Base-by-base conservation (phyloP, 495 filamentous ascomycete species). In the Penicillium paxilli region DNA sequence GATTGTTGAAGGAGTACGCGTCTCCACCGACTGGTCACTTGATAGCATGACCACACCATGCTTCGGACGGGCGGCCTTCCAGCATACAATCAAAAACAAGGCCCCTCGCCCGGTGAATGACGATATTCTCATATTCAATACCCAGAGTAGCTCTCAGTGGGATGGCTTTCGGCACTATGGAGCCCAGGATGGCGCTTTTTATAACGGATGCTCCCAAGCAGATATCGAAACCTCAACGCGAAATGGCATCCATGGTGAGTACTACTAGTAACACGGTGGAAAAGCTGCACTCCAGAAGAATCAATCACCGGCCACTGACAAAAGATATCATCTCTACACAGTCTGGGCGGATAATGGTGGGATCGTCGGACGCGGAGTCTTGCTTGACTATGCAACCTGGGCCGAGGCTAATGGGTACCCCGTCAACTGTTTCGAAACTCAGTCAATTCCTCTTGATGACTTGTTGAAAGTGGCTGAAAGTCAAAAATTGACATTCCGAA, bases 81-180 rank as follows among this genome's bases (percentile, higher is more conserved):
- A 67, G 16, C 71, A 78, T 47, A 44, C 54, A 0, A 62, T 78
- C 24, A 63, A 58, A 28, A 69, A 73, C 35, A 75, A 74, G 58
- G 57, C 62, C 7, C 73, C 74, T n/a, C 60, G 68, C 42, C 57
- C 58, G 2, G 76, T 84, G 26, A 85, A 85, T 51, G 83, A 86
- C 58, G 83, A 86, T 64, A 60, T 80, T 19, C 75, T 82, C 74
- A 75, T 71, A 11, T 82, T 88, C 59, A 87, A 88, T 63, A 78
- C 83, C 11, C 83, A 87, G 70, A 68, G 71, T 22, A 74, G 71
- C 41, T 75, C 68, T 3, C 82, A 84, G 57, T 83, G 80, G 81
- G 80, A 83, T 72, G 79, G 80, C 6, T 79, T 83, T 40, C 57
- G 78, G 28, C 78, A 82, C 64, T 81, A 70, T 57, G 77, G 75